phyloP scores from a whole-genome alignment of 2,329 filamentous ascomycete genomes.

The Penicillium capsulatum region DNA sequence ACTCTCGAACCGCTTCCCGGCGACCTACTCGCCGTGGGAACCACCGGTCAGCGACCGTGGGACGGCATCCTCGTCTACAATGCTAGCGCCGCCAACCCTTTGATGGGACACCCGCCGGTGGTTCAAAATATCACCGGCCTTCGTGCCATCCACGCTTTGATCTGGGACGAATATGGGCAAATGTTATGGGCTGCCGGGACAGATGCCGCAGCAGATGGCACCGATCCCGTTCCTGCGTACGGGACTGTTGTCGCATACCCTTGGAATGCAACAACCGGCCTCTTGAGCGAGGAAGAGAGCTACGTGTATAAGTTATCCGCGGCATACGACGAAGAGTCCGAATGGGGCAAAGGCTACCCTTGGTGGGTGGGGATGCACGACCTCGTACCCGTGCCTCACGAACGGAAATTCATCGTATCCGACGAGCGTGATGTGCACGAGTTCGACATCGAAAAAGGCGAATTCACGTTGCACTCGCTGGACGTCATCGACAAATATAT shows the following conservation, averaged over 20 bases:
- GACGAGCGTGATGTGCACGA: slow-evolving; percentile 20
- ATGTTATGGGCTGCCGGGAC: slow-evolving; percentile 24
- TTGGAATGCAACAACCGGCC: slow-evolving; percentile 17
- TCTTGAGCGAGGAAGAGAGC: slow-evolving; percentile 13
- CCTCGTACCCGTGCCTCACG: slow-evolving; percentile 23
- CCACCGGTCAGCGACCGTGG: slow-evolving; percentile 22
- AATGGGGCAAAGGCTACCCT: slow-evolving; percentile 22
- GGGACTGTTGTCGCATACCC: slow-evolving; percentile 21
- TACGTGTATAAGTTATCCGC: slow-evolving; percentile 14
- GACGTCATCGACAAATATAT: slow-evolving; percentile 19
- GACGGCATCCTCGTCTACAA: slow-evolving; percentile 26
- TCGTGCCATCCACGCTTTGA: slow-evolving; percentile 23
- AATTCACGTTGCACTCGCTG: slow-evolving; percentile 12
- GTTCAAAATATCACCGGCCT: slow-evolving; percentile 24
- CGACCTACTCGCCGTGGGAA: slow-evolving; percentile 19
- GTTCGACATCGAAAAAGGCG: slow-evolving; percentile 19
- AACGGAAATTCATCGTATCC: slow-evolving; percentile 22
- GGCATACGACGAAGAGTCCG: slow-evolving; percentile 14
- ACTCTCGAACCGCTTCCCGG: slow-evolving; percentile 21
- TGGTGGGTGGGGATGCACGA: slow-evolving; percentile 26
- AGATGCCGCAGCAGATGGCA: slow-evolving; percentile 23
- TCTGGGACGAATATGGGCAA: slow-evolving; percentile 24
- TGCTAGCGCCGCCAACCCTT: slow-evolving; percentile 16
- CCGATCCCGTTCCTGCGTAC: slow-evolving; percentile 20
- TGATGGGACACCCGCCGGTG: slow-evolving; percentile 19